Conservation (phyloP, 129 eudicot genomes). For the Gnaphalium uliginosum region DNA sequence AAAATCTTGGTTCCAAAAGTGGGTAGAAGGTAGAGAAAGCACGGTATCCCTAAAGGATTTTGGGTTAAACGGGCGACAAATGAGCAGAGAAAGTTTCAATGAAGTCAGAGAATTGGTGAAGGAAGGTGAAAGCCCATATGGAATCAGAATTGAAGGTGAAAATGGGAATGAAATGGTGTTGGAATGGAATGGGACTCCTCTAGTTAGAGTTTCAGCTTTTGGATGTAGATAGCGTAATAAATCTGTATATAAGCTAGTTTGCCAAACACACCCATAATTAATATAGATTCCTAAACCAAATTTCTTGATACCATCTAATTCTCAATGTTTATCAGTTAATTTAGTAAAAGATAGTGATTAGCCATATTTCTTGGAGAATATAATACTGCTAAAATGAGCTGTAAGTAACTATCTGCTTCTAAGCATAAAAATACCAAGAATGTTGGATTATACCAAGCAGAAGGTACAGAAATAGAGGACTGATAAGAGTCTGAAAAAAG, state of each 20-base stretch:
- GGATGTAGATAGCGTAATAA: background rate
- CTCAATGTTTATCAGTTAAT: background rate
- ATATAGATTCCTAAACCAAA: background rate
- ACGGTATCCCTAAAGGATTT: background rate
- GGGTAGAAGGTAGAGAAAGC: conserved; percentile 40
- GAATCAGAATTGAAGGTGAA: conserved; percentile 43
- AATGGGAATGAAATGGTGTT: conserved; percentile 51
- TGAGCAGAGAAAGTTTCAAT: conserved; percentile 39
- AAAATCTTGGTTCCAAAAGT: conserved; percentile 47
- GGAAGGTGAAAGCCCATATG: conserved; percentile 45
- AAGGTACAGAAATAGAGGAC: conserved; percentile 4
- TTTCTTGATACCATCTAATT: background rate
- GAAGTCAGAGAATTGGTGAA: conserved; percentile 60
- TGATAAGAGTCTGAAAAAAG: background rate
- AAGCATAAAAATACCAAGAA: background rate
- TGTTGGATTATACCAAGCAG: background rate
- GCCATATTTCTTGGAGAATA: background rate
- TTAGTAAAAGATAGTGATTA: background rate
- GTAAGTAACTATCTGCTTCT: background rate
- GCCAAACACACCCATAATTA: no score
- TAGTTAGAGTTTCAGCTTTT: conserved; percentile 55
- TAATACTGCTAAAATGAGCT: background rate
- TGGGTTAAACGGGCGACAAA: conserved; percentile 37
- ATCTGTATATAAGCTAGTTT: background rate
- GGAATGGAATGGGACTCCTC: conserved; percentile 59